Evolutionary conservation across 495 filamentous ascomycete species (phyloP), one percentile per base, ranked within the genome.

Genomic region (Daldinia grandis): DNA sequence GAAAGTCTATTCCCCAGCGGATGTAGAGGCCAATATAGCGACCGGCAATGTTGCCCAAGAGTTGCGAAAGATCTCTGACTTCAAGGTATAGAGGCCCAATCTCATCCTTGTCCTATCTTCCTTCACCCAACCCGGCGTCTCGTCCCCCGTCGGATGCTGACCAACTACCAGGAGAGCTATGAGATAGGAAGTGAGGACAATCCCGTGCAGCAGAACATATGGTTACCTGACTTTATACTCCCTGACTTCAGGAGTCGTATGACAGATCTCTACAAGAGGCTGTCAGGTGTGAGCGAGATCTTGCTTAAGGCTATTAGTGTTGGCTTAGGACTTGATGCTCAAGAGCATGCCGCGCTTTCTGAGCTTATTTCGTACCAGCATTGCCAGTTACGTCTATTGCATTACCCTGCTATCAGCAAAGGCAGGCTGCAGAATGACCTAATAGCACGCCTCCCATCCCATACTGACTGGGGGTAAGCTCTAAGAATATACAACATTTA

Each of bases 171-270:
- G 86, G 89, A 91, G 79, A 86, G 83, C 63, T 92, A 87, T 66
- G 90, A 91, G 51, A 88, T 88, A 58, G 89, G 89, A 7, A 89
- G 85, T 69, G 83, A 88, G 30, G 61, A 82, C 0, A 85, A 91
- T 60, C 62, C 74, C 10, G 71, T 76, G 10, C 86, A 90, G 59
- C 84, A 86, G 8, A 92, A 92, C 59, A 86, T 90, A 66, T 92
- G 89, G 89, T 77, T 88, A 2, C 86, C 87, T 1, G 85, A 90
- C 17, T 74, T 82, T 10, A 72, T 76, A 1, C 80, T 92, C 1
- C 87, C 88, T 0, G 85, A 82, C 5, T 91, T 91, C 70, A 79
- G 82, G 14, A 64, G 58, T 6, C 89, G 88, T 65, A 85, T 87
- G 83, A 81, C 60, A 2, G 64, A 73, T 25, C 85, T 89, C 72